phyloP scores from a whole-genome alignment of 495 filamentous ascomycete species.

The Aspergillus hancockii region DNA sequence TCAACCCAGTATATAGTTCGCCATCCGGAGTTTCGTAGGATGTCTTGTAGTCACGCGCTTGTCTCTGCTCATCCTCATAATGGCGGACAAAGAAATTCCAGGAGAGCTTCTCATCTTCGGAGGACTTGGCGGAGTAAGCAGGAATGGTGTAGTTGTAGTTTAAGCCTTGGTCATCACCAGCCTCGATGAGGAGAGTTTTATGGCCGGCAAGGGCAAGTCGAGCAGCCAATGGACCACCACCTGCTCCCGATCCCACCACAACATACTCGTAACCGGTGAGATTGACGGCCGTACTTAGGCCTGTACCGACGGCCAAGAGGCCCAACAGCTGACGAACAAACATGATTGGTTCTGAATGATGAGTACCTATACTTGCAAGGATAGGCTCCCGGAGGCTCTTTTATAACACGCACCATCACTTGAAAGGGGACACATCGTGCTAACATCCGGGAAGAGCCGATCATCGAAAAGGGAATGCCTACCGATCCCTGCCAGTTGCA shows the following conservation, averaged over 20 bases:
- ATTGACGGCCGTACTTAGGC: conserved; percentile 30
- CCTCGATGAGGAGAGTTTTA: conserved; percentile 62
- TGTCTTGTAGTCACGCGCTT: conserved; percentile 46
- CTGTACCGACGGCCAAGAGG: conserved; percentile 19
- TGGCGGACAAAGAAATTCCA: conserved; percentile 55
- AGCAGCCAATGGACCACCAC: conserved; percentile 63
- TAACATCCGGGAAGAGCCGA: no score
- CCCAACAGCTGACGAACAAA: conserved; percentile 3
- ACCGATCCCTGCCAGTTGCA: no score
- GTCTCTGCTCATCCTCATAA: conserved; percentile 39
- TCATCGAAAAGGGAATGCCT: no score
- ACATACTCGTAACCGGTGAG: conserved; percentile 62
- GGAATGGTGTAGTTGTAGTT: conserved; percentile 40
- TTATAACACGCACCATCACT: no score
- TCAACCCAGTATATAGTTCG: conserved; percentile 36
- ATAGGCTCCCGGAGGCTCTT: no score
- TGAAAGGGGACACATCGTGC: no score
- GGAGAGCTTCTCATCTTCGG: conserved; percentile 38
- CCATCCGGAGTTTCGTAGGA: conserved; percentile 43
- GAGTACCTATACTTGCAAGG: no score
- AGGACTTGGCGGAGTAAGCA: conserved; percentile 34
- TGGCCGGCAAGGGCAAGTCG: conserved; percentile 62
- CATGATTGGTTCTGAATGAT: background rate
- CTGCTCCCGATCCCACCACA: conserved; percentile 65
- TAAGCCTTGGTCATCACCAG: conserved; percentile 60